phyloP scores from a whole-genome alignment of 2,329 filamentous ascomycete species.

The Paraphoma sp. region DNA sequence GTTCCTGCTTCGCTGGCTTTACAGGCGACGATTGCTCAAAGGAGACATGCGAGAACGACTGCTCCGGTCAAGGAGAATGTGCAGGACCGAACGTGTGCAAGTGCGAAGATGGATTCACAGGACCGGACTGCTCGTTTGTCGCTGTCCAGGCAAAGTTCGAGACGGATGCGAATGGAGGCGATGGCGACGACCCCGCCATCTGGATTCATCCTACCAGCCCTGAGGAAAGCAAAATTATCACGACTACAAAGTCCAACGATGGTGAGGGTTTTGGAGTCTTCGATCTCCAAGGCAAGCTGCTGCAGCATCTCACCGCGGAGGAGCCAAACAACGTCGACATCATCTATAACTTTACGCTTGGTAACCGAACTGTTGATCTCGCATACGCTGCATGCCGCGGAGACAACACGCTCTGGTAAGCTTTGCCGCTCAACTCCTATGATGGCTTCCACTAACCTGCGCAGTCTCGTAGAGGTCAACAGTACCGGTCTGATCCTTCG shows the following conservation, averaged over 20 bases:
- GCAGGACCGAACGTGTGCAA: slow-evolving; percentile 34
- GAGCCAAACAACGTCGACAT: slow-evolving; percentile 64
- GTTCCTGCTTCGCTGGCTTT: slow-evolving; percentile 37
- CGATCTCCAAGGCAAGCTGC: slow-evolving; percentile 56
- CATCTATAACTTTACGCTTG: slow-evolving; percentile 57
- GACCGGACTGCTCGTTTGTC: slow-evolving; percentile 37
- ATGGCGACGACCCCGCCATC: slow-evolving; percentile 42
- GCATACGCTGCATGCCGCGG: slow-evolving; percentile 59
- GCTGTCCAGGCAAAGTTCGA: slow-evolving; percentile 39
- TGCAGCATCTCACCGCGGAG: slow-evolving; percentile 54
- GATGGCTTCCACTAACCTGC: background rate
- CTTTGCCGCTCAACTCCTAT: background rate
- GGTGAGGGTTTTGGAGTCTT: slow-evolving; percentile 60
- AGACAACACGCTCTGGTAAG: slow-evolving; percentile 62
- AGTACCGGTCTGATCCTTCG: slow-evolving; percentile 53
- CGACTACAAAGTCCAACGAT: slow-evolving; percentile 59
- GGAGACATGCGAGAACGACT: slow-evolving; percentile 29
- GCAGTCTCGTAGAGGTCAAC: slow-evolving; percentile 59
- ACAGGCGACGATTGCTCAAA: slow-evolving; percentile 27
- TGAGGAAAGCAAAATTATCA: slow-evolving; percentile 58
- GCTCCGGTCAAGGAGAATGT: slow-evolving; percentile 35
- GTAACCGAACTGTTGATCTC: slow-evolving; percentile 55
- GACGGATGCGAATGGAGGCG: slow-evolving; percentile 41
- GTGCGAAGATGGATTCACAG: slow-evolving; percentile 32
- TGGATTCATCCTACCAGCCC: slow-evolving; percentile 40